Base-by-base conservation (phyloP, 2,329 filamentous ascomycete species). In the Botrytis porri region DNA sequence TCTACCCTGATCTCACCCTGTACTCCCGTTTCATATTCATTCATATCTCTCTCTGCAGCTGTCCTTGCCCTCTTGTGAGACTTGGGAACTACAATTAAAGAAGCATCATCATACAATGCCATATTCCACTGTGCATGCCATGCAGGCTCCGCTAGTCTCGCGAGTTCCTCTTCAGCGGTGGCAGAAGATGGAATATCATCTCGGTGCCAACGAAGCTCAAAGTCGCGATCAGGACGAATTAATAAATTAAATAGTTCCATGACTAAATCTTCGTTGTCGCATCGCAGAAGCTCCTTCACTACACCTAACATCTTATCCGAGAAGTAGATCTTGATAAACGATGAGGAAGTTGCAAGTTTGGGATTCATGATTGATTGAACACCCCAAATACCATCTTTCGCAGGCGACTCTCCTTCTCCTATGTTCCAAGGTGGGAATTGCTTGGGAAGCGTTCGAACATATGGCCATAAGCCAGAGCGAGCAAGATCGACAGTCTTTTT, bases 211-310 rank as follows among this genome's bases (percentile, higher is more conserved):
- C 91, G 84, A 67, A 97, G 86, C 78, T 88, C 89, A 78, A 95
- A 97, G 76, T 91, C 88, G 4, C 80, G 77, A 57, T 90, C 89
- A 0, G 94, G 94, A 8, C 92, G 85, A 22, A 97, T 90, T 12
- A 97, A 89, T 82, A 97, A 86, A 80, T 97, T 97, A 83, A 94
- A 94, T 29, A 97, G 84, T 82, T 97, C 94, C 89, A 97, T 93
- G 57, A 95, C 91, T 35, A 97, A 84, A 1, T 90, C 85, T 8
- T 91, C 88, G 48, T 90, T 87, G 29, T 77, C 76, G 73, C 83
- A 84, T 70, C 82, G 73, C 57, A 97, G 84, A 3, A 97, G 83
- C 79, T 89, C 87, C 76, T 87, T 88, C 1, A 91, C 90, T 1
- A 92, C 86, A 43, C 82, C 80, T 0, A 95, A 81, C 12, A 95